phyloP scores from a whole-genome alignment of 116 monocot species.

The Phalaenopsis hybrid region DNA sequence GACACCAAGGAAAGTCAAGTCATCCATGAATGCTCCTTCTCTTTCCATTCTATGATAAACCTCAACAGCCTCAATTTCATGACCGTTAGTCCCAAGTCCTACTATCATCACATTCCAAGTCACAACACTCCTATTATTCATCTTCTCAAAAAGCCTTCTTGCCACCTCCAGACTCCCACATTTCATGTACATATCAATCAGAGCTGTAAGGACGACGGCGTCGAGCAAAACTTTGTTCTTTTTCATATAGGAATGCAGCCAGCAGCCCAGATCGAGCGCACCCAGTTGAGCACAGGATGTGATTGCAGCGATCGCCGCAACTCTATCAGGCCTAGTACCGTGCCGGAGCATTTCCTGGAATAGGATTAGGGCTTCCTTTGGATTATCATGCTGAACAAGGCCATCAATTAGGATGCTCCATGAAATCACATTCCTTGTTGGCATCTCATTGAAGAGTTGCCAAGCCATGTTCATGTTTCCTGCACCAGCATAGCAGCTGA shows the following conservation, averaged over 20 bases:
- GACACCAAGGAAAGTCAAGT: conserved; percentile 30
- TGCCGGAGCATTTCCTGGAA: conserved; percentile 29
- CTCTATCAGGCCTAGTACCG: conserved; percentile 23
- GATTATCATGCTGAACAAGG: conserved; percentile 25
- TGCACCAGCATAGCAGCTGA: conserved; percentile 24
- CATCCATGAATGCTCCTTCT: conserved; percentile 30
- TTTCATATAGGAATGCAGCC: conserved; percentile 43
- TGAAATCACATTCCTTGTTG: conserved; percentile 32
- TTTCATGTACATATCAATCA: conserved; percentile 65
- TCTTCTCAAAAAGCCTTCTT: conserved; percentile 27
- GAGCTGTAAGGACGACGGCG: conserved; percentile 31
- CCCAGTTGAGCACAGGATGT: conserved; percentile 44
- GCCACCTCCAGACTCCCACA: conserved; percentile 38
- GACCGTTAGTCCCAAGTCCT: conserved; percentile 39
- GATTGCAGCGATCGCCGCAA: conserved; percentile 28
- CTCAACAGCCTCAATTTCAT: conserved; percentile 14
- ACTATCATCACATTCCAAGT: conserved; percentile 44
- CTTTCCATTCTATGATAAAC: conserved; percentile 28
- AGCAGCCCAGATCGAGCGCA: conserved; percentile 40
- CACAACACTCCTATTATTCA: conserved; percentile 16
- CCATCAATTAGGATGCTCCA: conserved; percentile 49
- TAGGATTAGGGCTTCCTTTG: conserved; percentile 29
- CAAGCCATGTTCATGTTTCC: conserved; percentile 27
- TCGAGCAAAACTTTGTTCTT: conserved; percentile 31
- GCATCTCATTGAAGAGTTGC: conserved; percentile 44